These are phyloP conservation scores for Wallacemonas rigidus DNA, from an alignment of 208 protist species.

Conservation along the genomic window DNA sequence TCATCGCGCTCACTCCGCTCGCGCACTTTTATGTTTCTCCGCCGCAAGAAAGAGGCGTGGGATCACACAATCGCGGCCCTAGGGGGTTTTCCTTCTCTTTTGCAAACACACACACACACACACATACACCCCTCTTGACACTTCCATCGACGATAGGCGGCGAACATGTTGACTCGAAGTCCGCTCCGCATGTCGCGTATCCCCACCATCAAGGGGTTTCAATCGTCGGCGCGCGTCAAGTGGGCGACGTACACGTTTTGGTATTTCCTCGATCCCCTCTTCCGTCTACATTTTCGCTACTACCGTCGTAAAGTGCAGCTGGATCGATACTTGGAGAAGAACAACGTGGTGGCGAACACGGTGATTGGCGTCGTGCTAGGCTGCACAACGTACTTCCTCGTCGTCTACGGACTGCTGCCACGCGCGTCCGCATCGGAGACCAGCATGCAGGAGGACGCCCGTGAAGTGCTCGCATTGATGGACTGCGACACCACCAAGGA, in stretches of 20 bases:
- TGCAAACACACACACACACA: too few species aligned
- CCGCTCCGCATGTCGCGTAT: conserved; percentile 24
- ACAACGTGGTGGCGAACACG: conserved; percentile 60
- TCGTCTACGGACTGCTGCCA: conserved; percentile 41
- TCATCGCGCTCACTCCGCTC: too few species aligned
- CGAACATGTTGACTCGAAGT: conserved; percentile 10
- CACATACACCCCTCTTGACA: too few species aligned
- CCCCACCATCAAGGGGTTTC: conserved; percentile 38
- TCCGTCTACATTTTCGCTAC: conserved; percentile 71
- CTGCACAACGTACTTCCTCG: conserved; percentile 59
- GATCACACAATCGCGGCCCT: too few species aligned
- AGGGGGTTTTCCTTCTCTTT: too few species aligned
- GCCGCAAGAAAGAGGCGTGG: too few species aligned
- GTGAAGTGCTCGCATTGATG: conserved; percentile 60
- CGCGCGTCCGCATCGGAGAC: conserved; percentile 30
- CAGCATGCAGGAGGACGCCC: conserved; percentile 65
- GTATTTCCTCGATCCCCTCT: conserved; percentile 69
- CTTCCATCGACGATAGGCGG: too few species aligned
- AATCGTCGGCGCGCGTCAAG: conserved; percentile 52
- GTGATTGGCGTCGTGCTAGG: conserved; percentile 64
- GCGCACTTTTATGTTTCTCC: too few species aligned
- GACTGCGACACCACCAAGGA: conserved; percentile 65
- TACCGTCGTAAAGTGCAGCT: conserved; percentile 72
- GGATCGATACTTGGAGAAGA: conserved; percentile 73
- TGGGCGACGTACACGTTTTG: conserved; percentile 86